Base-by-base conservation (phyloP, 441 rosid genomes). In the Corymbia citriodora region DNA sequence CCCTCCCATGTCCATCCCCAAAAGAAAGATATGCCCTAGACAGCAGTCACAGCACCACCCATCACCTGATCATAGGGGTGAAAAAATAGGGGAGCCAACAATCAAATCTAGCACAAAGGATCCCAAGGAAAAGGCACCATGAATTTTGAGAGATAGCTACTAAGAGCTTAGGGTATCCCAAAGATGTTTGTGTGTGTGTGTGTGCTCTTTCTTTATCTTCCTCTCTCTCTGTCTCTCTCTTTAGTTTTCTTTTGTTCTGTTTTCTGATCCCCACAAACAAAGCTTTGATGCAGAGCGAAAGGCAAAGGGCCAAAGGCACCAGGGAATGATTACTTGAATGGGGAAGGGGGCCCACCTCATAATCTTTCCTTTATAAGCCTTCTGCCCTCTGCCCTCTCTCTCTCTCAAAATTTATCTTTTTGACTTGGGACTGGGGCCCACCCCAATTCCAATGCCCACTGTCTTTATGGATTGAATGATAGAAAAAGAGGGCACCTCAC, bases 401-500 rank as follows among this genome's bases (percentile, higher is more conserved):
- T 53, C 27, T 53, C 33, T 65, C 49, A 49, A 88, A 88, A 50
- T 65, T 65, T 17, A 90, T 87, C 89, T 95, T 94, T 92, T 94
- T 95, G 94, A 94, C 94, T 94, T 92, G 94, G 95, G 95, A 93
- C 92, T 89, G 96, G 96, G 95, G 25, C 96, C 97, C 94, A 92
- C 94, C 72, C 89, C 82, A 95, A 93, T 87, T 57, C 94, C 96
- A 92, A 61, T 55, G 68, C 61, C 93, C 98, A 93, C 89, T 94
- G 98, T 96, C 98, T 95, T 95, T 94, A 93, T 94, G 96, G 96
- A 95, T 96, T 95, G 97, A 96, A 96, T 95, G 97, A 95, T 96
- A 92, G 92, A 92, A 91, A 23, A 79, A 79, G 85, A 89, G 91
- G 90, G 94, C 97, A 96, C 96, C 96, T 94, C 98, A 96, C 96